A percentile compares a stretch with the other conserved stretches of the same genome.
Conservation (phyloP, 2,329 filamentous ascomycete species). For the Aschersonia sp. region DNA sequence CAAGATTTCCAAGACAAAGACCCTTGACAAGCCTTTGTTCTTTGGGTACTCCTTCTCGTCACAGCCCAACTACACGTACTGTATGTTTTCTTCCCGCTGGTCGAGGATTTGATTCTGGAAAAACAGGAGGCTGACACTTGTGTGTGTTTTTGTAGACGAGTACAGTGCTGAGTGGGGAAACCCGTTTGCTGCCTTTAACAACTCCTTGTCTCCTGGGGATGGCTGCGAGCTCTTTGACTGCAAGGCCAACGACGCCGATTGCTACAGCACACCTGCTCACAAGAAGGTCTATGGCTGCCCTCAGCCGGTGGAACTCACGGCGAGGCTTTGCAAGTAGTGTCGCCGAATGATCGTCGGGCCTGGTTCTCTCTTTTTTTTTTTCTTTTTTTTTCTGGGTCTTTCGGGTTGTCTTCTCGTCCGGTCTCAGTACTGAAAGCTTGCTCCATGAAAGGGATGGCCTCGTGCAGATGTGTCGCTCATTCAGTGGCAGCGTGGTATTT, state of each 20-base stretch:
- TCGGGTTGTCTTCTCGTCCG: no score
- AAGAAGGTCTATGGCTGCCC: conserved; percentile 27
- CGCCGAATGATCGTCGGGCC: background rate
- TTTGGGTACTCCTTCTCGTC: conserved; percentile 25
- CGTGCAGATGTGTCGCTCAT: no score
- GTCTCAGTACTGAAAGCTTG: no score
- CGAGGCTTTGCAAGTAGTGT: conserved; percentile 13
- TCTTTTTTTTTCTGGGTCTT: no score
- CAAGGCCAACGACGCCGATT: conserved; percentile 15
- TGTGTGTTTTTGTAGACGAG: conserved; percentile 16
- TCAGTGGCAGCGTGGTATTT: no score
- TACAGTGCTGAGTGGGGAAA: conserved; percentile 25
- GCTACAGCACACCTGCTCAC: conserved; percentile 22
- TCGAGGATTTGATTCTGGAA: background rate
- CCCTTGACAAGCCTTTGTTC: conserved; percentile 21
- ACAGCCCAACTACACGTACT: conserved; percentile 23
- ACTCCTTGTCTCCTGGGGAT: conserved; percentile 19
- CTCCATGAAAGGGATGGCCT: no score
- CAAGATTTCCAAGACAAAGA: conserved; percentile 24
- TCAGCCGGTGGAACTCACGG: conserved; percentile 20
- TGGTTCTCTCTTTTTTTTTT: no score
- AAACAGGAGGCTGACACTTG: background rate
- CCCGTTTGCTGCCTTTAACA: conserved; percentile 21
- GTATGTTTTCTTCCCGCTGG: conserved; percentile 11
- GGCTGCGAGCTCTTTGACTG: conserved; percentile 25